phyloP scores from a whole-genome alignment of 805 yeast species.

The Nakazawaea sp. region DNA sequence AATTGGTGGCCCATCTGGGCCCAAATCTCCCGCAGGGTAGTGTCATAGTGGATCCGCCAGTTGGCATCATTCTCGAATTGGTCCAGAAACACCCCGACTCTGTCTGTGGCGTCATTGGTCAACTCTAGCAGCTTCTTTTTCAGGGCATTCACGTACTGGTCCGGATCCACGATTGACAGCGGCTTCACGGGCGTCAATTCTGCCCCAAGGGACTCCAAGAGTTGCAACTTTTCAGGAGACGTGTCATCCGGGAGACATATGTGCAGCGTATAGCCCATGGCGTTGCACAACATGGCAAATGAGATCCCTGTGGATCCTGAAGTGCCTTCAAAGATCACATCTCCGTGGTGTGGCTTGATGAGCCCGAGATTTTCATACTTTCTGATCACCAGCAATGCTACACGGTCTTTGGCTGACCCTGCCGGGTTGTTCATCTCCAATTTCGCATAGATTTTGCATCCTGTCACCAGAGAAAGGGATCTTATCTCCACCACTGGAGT shows the following conservation, averaged over 20 bases:
- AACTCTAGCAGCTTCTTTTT: slow-evolving; percentile 52
- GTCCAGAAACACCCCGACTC: slow-evolving; percentile 80
- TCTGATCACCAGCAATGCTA: slow-evolving; percentile 77
- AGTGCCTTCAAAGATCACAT: slow-evolving; percentile 87
- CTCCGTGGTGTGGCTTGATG: slow-evolving; percentile 54
- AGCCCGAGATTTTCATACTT: slow-evolving; percentile 57
- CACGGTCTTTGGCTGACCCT: slow-evolving; percentile 93
- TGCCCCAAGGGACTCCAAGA: slow-evolving; percentile 75
- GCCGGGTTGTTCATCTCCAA: slow-evolving; percentile 85
- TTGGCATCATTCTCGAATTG: slow-evolving; percentile 92
- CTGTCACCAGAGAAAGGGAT: slow-evolving; percentile 66
- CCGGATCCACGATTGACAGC: slow-evolving; percentile 90
- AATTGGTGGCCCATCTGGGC: slow-evolving; percentile 56
- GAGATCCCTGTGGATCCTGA: slow-evolving; percentile 97
- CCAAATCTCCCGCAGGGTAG: slow-evolving; percentile 94
- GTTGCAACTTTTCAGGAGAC: slow-evolving; percentile 69
- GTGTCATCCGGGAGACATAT: slow-evolving; percentile 96
- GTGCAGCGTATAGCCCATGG: slow-evolving; percentile 84
- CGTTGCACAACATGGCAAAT: slow-evolving; percentile 81
- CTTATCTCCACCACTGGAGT: slow-evolving; percentile 77
- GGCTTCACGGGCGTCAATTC: slow-evolving; percentile 81
- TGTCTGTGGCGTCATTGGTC: slow-evolving; percentile 29
- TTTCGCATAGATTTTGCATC: slow-evolving; percentile 82
- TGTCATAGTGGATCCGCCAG: slow-evolving; percentile 74
- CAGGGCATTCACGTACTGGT: slow-evolving; percentile 89